Conservation (phyloP, 2,329 filamentous ascomycete species). For the Mycosphaerella sp. region DNA sequence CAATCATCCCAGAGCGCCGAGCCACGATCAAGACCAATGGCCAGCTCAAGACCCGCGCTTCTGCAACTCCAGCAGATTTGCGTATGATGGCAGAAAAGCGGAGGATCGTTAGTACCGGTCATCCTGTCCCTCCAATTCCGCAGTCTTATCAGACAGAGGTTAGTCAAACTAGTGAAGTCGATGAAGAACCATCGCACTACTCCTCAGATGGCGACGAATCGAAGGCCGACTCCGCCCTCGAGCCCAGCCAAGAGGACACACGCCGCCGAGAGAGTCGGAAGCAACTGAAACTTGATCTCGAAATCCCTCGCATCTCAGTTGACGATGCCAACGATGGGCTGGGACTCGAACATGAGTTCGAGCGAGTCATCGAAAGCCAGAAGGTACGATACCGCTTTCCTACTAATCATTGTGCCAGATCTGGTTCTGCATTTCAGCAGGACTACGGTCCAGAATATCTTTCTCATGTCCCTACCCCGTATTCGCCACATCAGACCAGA, state of each 20-base stretch:
- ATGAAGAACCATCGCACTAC: slow-evolving; percentile 22
- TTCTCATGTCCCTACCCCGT: slow-evolving; percentile 14
- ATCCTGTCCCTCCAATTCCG: slow-evolving; percentile 32
- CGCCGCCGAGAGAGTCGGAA: slow-evolving; percentile 21
- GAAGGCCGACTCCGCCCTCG: slow-evolving; percentile 28
- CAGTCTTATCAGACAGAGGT: slow-evolving; percentile 25
- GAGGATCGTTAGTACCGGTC: slow-evolving; percentile 73
- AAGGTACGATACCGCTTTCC: slow-evolving; percentile 61
- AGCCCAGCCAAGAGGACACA: slow-evolving; percentile 15
- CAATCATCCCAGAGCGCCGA: slow-evolving; percentile 64
- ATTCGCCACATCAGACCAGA: slow-evolving; percentile 14
- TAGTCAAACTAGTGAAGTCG: slow-evolving; percentile 14
- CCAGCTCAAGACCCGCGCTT: slow-evolving; percentile 81
- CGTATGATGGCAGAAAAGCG: slow-evolving; percentile 79
- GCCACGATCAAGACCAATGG: slow-evolving; percentile 85
- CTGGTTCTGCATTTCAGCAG: not conserved
- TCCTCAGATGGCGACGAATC: slow-evolving; percentile 26
- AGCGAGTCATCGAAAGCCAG: slow-evolving; percentile 90
- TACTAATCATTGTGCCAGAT: slow-evolving; percentile 1
- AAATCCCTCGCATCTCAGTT: slow-evolving; percentile 66
- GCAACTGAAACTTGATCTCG: slow-evolving; percentile 45
- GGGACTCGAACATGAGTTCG: slow-evolving; percentile 86
- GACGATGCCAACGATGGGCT: slow-evolving; percentile 73
- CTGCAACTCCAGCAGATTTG: slow-evolving; percentile 78
- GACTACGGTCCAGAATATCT: slow-evolving; percentile 4